These are phyloP conservation scores for Beauveria sp. DNA, from an alignment of 2,329 filamentous ascomycete species.

Conservation along the genomic window DNA sequence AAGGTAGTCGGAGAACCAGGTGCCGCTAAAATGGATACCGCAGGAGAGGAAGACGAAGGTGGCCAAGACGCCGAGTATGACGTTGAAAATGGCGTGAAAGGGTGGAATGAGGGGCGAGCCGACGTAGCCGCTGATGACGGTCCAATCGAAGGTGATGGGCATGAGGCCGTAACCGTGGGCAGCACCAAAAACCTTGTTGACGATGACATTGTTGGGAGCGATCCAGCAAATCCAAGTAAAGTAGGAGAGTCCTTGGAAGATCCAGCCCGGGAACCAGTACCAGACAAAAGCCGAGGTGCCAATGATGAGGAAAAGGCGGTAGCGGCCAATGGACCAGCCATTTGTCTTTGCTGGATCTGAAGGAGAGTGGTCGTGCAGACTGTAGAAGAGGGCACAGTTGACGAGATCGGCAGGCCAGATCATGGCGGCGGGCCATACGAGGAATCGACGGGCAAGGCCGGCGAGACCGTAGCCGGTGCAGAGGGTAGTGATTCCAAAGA, in stretches of 20 bases:
- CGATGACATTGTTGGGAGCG: constrained; percentile 49
- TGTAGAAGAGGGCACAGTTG: constrained; percentile 44
- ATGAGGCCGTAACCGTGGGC: constrained; percentile 50
- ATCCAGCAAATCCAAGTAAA: constrained; percentile 58
- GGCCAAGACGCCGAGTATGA: constrained; percentile 42
- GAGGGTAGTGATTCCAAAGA: constrained; percentile 47
- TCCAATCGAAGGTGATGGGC: constrained; percentile 53
- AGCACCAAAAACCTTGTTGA: constrained; percentile 57
- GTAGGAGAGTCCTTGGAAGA: constrained; percentile 54
- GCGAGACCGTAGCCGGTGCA: constrained; percentile 51
- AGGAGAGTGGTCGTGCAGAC: constrained; percentile 36
- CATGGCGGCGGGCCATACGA: constrained; percentile 49
- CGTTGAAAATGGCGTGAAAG: constrained; percentile 49
- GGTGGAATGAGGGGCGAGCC: constrained; percentile 44
- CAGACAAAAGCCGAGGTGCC: constrained; percentile 43
- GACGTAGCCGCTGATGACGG: constrained; percentile 39
- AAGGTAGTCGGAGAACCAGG: constrained; percentile 51
- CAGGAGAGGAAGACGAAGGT: constrained; percentile 52
- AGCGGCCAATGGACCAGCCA: constrained; percentile 58
- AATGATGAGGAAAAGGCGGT: constrained; percentile 53
- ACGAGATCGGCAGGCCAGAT: constrained; percentile 50
- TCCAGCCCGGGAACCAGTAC: constrained; percentile 57
- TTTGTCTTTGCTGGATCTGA: constrained; percentile 42
- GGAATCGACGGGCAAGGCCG: constrained; percentile 44
- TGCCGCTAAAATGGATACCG: constrained; percentile 49